phyloP scores from a whole-genome alignment of 345 rosid species.

The Kernera saxatilis region DNA sequence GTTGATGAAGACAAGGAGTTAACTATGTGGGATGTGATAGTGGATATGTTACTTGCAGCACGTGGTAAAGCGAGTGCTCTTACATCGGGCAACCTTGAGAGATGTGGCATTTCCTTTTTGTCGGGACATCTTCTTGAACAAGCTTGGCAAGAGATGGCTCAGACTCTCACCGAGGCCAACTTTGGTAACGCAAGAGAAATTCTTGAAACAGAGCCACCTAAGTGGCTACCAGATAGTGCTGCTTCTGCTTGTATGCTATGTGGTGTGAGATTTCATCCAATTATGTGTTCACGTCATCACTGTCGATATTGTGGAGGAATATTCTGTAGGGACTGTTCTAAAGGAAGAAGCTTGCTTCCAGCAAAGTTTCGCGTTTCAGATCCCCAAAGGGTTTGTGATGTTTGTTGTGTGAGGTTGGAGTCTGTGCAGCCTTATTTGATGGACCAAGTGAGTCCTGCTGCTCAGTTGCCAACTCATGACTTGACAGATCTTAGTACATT shows the following conservation, averaged over 20 bases:
- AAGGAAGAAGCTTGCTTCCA: slow-evolving; percentile 89
- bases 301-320: slow-evolving; percentile 95
- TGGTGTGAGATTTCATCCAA: slow-evolving; percentile 81
- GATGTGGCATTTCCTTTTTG: slow-evolving; percentile 51
- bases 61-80: slow-evolving; percentile 77
- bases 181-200: slow-evolving; percentile 59
- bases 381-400: slow-evolving; percentile 93
- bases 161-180: slow-evolving; percentile 69
- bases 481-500: slow-evolving; percentile 91
- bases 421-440: slow-evolving; percentile 83
- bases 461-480: slow-evolving; percentile 81
- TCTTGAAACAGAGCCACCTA: slow-evolving; percentile 85
- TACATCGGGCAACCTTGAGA: slow-evolving; percentile 53
- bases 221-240: slow-evolving; percentile 85
- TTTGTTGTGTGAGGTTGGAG: slow-evolving; percentile 76
- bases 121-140: slow-evolving; percentile 71
- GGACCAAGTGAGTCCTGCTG: slow-evolving; percentile 92
- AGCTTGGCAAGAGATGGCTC: slow-evolving; percentile 98
- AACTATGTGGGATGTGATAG: slow-evolving; percentile 94
- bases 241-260: slow-evolving; percentile 93
- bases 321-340: slow-evolving; percentile 79
- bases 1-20: slow-evolving; percentile 62
- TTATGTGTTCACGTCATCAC: slow-evolving; percentile 93
- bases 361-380: slow-evolving; percentile 55
- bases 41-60: slow-evolving; percentile 77